Base-by-base conservation (phyloP, 176 grass and related monocot species). In the Eremochloa ophiuroides region DNA sequence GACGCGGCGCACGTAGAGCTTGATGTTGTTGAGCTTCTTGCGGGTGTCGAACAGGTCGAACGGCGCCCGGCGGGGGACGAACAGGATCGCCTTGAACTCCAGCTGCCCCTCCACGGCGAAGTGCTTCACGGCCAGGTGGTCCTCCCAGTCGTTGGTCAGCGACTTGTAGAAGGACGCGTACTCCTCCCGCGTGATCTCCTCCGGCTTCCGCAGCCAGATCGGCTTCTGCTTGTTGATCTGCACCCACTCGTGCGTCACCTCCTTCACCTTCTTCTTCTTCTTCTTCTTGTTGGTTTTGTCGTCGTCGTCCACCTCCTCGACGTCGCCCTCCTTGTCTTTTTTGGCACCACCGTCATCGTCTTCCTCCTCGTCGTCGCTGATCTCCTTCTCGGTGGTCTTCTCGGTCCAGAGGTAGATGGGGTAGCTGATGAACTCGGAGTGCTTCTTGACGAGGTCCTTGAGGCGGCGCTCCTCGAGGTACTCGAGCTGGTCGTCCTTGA, bases 381-480 rank as follows among this genome's bases (percentile, higher is more conserved):
- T 86, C 80, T 89, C 90, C 76, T 86, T 86, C 71, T 92, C 86
- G 12, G 84, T 85, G 20, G 88, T 93, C 85, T 90, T 93, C 84
- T 88, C 88, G 0, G 91, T 81, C 91, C 78, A 90, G 38, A 94
- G 82, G 42, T 85, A 91, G 69, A 94, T 94, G 22, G 84, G 91
- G 74, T 94, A 91, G 77, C 88, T 90, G 85, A 94, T 88, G 68
- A 91, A 91, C 82, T 92, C 83, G 0, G 90, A 88, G 66, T 92
- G 85, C 78, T 92, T 92, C 90, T 83, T 93, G 16, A 94, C 88
- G 17, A 94, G 76, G 38, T 94, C 91, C 82, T 94, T 94, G 42
- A 88, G 71, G 18, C 78, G 75, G 0, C 87, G 84, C 67, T 94
- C 88, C 83, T 94, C 92, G 0, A 88, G 69, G 72, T 91, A 94